These are phyloP conservation scores for Thielaviopsis euricoi DNA, from an alignment of 2,329 filamentous ascomycete species.

Conservation along the genomic window DNA sequence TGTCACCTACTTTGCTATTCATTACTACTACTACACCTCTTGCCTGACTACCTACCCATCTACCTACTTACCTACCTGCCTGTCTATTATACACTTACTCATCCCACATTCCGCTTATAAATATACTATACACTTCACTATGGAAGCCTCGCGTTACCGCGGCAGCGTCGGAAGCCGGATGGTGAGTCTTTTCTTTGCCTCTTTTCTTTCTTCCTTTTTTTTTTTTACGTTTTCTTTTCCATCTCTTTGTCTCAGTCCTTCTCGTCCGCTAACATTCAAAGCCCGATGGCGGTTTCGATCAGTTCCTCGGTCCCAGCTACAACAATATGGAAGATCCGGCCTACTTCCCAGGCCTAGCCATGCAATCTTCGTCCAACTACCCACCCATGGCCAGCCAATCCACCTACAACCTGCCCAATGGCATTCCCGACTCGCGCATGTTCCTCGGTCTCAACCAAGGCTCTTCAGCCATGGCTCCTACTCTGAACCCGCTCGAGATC, in stretches of 20 bases:
- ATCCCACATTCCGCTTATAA: neutral
- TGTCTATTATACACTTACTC: neutral
- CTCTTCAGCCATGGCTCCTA: neutral
- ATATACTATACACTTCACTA: neutral
- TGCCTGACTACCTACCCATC: too few species aligned
- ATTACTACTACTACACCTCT: too few species aligned
- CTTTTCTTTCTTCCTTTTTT: too few species aligned
- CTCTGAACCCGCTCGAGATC: slow-evolving; percentile 4
- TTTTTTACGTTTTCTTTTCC: neutral
- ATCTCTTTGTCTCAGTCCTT: neutral
- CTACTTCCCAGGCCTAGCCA: neutral
- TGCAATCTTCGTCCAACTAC: neutral
- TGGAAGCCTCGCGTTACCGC: neutral
- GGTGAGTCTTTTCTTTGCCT: neutral
- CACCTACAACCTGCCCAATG: neutral
- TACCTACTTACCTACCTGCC: too few species aligned
- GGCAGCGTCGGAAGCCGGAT: neutral
- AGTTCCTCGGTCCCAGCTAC: neutral
- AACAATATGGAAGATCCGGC: neutral
- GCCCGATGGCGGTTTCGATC: neutral
- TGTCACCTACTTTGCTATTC: neutral
- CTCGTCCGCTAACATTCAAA: neutral
- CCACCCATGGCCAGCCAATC: neutral
- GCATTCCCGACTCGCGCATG: neutral
- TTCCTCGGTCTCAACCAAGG: neutral